Percentiles rank a stretch among this genome's conserved stretches.
phyloP scores from a whole-genome alignment of 2,329 filamentous ascomycete genomes.

The Tolypocladium sp. region DNA sequence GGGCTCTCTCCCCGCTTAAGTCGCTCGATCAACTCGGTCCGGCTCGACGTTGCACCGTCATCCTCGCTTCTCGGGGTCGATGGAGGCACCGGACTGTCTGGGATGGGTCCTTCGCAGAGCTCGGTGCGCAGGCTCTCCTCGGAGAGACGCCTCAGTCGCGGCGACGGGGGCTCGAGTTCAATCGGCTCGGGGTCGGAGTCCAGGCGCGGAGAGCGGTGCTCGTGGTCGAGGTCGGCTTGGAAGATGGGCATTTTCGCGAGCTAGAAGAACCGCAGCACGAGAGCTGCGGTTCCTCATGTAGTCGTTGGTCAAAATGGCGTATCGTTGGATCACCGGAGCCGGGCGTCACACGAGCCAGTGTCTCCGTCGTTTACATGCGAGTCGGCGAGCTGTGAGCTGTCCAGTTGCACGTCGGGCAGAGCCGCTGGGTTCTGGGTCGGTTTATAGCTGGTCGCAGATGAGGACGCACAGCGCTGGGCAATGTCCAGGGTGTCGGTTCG shows the following conservation, averaged over 20 bases:
- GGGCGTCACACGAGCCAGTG: not conserved
- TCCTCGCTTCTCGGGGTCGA: slow-evolving; percentile 12
- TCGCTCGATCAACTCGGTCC: slow-evolving; percentile 72
- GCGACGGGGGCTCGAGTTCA: slow-evolving; percentile 7
- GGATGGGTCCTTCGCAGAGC: slow-evolving; percentile 48
- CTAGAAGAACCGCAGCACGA: slow-evolving; percentile 22
- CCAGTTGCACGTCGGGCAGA: not conserved
- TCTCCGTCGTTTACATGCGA: not conserved
- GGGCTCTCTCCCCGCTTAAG: slow-evolving; percentile 74
- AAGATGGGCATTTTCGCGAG: slow-evolving; percentile 46
- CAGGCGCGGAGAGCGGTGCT: slow-evolving; percentile 10
- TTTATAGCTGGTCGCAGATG: not conserved
- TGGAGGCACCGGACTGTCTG: slow-evolving; percentile 27
- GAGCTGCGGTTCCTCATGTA: slow-evolving; percentile 12
- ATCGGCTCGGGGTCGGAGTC: slow-evolving; percentile 11
- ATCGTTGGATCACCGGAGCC: too few relatives aligned
- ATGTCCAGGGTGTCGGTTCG: not conserved
- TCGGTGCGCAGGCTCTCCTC: slow-evolving; percentile 54
- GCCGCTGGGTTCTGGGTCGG: not conserved
- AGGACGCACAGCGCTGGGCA: not conserved
- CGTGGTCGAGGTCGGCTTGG: slow-evolving; percentile 38
- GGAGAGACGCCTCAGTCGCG: slow-evolving; percentile 28
- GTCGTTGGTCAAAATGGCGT: slow-evolving; percentile 5
- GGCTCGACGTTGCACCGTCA: slow-evolving; percentile 40
- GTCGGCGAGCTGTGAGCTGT: not conserved